phyloP scores from a whole-genome alignment of 805 yeast genomes.

The Wickerhamiella parazyma region DNA sequence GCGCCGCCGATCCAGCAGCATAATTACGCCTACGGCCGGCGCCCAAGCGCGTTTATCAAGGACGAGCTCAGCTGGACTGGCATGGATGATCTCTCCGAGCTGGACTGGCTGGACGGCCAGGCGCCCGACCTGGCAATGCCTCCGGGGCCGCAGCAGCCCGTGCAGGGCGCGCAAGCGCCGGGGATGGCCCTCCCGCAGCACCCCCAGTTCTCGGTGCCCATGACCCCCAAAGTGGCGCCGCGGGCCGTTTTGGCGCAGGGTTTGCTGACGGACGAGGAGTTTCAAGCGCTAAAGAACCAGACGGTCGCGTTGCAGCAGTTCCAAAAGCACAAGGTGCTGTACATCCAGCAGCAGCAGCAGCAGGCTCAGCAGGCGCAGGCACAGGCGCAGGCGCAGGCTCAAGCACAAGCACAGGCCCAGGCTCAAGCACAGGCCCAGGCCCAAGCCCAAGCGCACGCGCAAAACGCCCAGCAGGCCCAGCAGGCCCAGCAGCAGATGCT shows the following conservation, averaged over 20 bases:
- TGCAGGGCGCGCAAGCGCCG: background rate
- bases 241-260: background rate
- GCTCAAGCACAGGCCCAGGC: conserved; percentile 3
- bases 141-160: background rate
- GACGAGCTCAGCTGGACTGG: background rate
- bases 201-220: conserved; percentile 3
- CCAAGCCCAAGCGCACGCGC: conserved; percentile 6
- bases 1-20: conserved; percentile 8
- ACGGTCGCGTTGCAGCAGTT: conserved; percentile 2
- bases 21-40: background rate
- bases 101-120: background rate
- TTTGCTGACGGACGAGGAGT: conserved; percentile 5
- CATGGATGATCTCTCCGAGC: background rate
- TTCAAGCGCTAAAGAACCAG: conserved; percentile 4
- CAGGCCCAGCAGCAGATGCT: background rate
- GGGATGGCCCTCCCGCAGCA: background rate
- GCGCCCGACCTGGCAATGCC: background rate
- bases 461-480: background rate
- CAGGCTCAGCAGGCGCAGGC: conserved; percentile 9
- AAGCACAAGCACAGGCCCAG: conserved; percentile 5
- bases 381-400: conserved; percentile 6
- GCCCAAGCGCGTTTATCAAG: background rate
- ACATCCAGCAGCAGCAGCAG: conserved; percentile 6
- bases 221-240: conserved; percentile 6
- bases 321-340: conserved; percentile 3